phyloP scores from a whole-genome alignment of 139 green algal species.

The Penium margaritaceum region DNA sequence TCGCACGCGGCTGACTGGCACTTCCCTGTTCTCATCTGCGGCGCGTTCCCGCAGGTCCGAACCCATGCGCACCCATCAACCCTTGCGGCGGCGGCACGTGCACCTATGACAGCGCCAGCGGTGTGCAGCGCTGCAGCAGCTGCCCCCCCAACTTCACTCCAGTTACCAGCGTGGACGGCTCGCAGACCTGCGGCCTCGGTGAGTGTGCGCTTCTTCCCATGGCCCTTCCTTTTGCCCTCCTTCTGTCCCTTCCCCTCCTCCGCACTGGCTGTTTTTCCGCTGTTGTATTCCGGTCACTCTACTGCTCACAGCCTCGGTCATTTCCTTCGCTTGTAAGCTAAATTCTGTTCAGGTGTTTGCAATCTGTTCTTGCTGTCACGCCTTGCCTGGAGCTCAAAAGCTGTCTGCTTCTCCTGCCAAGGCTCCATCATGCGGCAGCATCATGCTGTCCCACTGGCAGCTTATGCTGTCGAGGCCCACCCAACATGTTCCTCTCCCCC shows the following conservation, averaged over 20 bases:
- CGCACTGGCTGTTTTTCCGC: neutral
- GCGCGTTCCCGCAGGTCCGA: neutral
- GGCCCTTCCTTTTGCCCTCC: neutral
- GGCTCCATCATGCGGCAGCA: too few relatives aligned
- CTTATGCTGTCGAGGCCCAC: too few relatives aligned
- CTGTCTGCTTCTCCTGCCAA: too few relatives aligned
- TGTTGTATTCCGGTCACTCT: neutral
- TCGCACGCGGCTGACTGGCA: neutral
- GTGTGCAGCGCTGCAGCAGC: too few relatives aligned
- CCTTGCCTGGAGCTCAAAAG: too few relatives aligned
- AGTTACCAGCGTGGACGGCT: conserved; percentile 2
- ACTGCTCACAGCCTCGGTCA: neutral
- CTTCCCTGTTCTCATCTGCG: neutral
- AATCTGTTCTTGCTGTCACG: too few relatives aligned
- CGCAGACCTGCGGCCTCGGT: conserved; percentile 10
- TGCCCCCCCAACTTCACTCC: neutral
- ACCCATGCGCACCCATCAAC: conserved; percentile 19
- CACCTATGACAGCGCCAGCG: neutral
- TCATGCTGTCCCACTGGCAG: too few relatives aligned
- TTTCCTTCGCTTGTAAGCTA: neutral
- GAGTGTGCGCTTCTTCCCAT: neutral
- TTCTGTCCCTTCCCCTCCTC: neutral
- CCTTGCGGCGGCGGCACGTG: conserved; percentile 19
- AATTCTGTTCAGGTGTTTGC: neutral
- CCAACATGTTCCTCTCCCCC: neutral